Conservation (phyloP, 2,329 filamentous ascomycete species). For the Rugonectria rugulosa region DNA sequence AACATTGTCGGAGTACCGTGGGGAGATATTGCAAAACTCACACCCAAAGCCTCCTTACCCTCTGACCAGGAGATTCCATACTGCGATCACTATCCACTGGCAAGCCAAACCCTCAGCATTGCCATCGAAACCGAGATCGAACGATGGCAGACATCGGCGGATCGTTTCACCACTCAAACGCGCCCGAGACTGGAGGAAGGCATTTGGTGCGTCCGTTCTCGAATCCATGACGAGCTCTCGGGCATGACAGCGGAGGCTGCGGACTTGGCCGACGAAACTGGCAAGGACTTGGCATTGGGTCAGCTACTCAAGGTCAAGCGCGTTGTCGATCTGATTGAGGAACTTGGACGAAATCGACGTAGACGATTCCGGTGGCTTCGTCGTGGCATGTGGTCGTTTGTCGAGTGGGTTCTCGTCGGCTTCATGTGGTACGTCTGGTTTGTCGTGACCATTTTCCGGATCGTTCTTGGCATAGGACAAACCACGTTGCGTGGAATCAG, state of each 20-base stretch:
- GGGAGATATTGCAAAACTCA: constrained; percentile 54
- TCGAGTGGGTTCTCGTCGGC: constrained; percentile 88
- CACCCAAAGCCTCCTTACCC: constrained; percentile 44
- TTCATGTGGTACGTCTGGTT: constrained; percentile 97
- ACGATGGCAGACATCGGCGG: constrained; percentile 66
- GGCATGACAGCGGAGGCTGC: constrained; percentile 71
- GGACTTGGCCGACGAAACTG: constrained; percentile 82
- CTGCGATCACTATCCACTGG: constrained; percentile 58
- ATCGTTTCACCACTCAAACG: constrained; percentile 65
- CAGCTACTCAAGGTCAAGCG: constrained; percentile 83
- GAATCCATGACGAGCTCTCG: constrained; percentile 61
- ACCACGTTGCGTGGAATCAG: constrained; percentile 66
- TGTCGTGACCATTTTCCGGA: constrained; percentile 77
- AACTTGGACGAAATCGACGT: constrained; percentile 74
- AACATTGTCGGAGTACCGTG: constrained; percentile 44
- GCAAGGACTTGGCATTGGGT: constrained; percentile 76
- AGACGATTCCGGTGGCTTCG: constrained; percentile 76
- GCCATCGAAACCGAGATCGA: constrained; percentile 58
- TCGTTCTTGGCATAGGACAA: constrained; percentile 68
- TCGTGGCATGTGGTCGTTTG: constrained; percentile 77
- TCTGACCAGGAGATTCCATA: constrained; percentile 48
- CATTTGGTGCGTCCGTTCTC: constrained; percentile 56
- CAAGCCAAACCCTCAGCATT: constrained; percentile 58
- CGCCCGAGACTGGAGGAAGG: constrained; percentile 59
- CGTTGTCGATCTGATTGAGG: constrained; percentile 79